Base-by-base conservation (phyloP, 2,329 filamentous ascomycete genomes). In the Fusarium musae region DNA sequence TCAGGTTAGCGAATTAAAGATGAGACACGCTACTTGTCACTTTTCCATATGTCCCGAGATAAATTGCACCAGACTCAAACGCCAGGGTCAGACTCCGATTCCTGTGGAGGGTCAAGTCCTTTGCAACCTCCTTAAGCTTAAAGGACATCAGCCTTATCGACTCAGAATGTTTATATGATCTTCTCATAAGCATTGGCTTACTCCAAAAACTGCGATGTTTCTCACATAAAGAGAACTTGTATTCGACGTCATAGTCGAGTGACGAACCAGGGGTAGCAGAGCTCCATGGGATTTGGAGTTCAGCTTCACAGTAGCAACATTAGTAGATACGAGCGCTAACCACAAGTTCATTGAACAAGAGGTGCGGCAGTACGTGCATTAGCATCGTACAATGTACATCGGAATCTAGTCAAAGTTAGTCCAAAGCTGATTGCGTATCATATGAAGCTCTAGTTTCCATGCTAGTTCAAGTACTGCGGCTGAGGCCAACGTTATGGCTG, bases 1-100 rank as follows among this genome's bases (percentile, higher is more conserved):
- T 71, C 37, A 67, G 49, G 40, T 52, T 67, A 73, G 66, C 58
- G 58, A 43, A 61, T 73, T 67, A 56, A 73, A 54, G 61, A 47
- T 63, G 62, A 70, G 66, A 73, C 61, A 66, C 70, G 61, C 70
- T 63, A 73, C 70, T 73, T 73, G 66, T 60, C 58, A 58, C 58
- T 70, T 70, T 50, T 52, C 59, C 43, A 60, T 59, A 56, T 64
- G 36, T 53, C 37, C 17, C 32, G 36, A 56, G 50, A 65, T 46
- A 32, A 37, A 43, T 54, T 59, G 56, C 34, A 52, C 53, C 53
- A 69, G 34, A 64, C 32, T 32, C 52, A 44, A 59, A 69, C 34
- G 17, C n/a, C 42, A 62, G 57, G 65, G 28, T 61, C 59, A 37
- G 56, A 53, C 40, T 59, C 36, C 28, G 58, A 63, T 59, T 52